These are phyloP conservation scores for Exophiala aquamarina DNA, from an alignment of 2,329 filamentous ascomycete genomes.

Conservation along the genomic window DNA sequence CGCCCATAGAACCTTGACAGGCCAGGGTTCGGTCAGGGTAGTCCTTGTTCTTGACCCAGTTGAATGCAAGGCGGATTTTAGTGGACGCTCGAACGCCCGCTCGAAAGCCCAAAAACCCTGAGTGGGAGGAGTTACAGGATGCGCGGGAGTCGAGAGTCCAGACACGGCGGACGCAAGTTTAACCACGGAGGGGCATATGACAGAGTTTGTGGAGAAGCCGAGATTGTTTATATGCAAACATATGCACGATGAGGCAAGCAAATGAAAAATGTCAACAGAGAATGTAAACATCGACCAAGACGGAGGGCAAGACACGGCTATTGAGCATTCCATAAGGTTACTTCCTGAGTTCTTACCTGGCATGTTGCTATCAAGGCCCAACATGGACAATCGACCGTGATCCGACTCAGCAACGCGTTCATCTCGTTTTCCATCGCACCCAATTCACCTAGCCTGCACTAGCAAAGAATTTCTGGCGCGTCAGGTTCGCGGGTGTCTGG, in stretches of 20 bases:
- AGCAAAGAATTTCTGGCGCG: conserved; percentile 15
- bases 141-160: too few relatives aligned
- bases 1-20: conserved; percentile 10
- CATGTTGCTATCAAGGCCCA: too few relatives aligned
- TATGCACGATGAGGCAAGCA: conserved; percentile 11
- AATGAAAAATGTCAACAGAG: neutral
- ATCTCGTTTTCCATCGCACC: conserved; percentile 7
- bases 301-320: too few relatives aligned
- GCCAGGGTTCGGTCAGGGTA: conserved; percentile 9
- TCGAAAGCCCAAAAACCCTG: conserved; percentile 1
- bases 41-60: conserved; percentile 14
- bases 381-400: too few relatives aligned
- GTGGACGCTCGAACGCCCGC: neutral
- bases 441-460: conserved; percentile 16
- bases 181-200: conserved; percentile 18
- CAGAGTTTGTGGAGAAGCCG: conserved; percentile 22
- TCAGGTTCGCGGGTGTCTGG: conserved; percentile 19
- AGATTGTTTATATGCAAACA: conserved; percentile 22
- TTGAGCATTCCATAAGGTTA: too few relatives aligned
- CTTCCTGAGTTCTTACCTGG: too few relatives aligned
- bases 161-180: conserved; percentile 7
- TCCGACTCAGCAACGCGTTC: conserved; percentile 10
- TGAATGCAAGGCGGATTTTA: neutral
- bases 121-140: conserved; percentile 7
- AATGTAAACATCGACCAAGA: too few relatives aligned